These are phyloP conservation scores for Aspergillus fumigatus DNA, from an alignment of 2,329 filamentous ascomycete genomes.

Conservation along the genomic window DNA sequence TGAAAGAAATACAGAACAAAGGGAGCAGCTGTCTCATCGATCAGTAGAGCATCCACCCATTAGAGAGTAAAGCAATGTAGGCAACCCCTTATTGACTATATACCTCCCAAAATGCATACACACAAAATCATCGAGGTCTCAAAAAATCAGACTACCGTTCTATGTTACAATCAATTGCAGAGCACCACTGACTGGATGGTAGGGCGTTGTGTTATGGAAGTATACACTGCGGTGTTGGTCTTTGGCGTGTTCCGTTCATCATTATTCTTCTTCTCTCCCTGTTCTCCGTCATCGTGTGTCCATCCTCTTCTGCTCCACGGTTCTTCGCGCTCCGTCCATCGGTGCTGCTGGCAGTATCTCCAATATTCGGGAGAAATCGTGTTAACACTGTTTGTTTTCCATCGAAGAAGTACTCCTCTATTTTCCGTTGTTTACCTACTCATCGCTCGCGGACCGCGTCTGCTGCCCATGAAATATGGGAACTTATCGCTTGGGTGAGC, in stretches of 20 bases:
- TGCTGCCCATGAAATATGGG: constrained; percentile 8
- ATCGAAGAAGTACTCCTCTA: not conserved
- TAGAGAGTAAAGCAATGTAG: not conserved
- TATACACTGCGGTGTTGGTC: constrained; percentile 19
- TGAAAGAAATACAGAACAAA: not conserved
- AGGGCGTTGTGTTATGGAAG: not conserved
- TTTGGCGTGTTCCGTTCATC: constrained; percentile 18
- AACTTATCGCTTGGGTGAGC: constrained; percentile 15
- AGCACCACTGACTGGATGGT: not conserved
- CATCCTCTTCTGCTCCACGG: constrained; percentile 1
- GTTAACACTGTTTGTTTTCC: not conserved
- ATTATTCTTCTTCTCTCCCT: constrained; percentile 1
- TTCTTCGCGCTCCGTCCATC: not conserved
- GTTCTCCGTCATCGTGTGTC: constrained; percentile 7
- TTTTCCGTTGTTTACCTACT: not conserved
- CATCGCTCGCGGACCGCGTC: not conserved
- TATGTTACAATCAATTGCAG: not conserved
- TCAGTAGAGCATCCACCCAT: not conserved
- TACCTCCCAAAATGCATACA: not conserved
- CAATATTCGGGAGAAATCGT: not conserved
- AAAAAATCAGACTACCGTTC: not conserved
- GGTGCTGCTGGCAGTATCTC: not conserved
- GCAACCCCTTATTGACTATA: not conserved
- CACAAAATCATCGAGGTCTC: not conserved
- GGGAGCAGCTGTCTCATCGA: not conserved